Evolutionary conservation across 306 rosid species (phyloP).

Genomic region (Betula pendula): DNA sequence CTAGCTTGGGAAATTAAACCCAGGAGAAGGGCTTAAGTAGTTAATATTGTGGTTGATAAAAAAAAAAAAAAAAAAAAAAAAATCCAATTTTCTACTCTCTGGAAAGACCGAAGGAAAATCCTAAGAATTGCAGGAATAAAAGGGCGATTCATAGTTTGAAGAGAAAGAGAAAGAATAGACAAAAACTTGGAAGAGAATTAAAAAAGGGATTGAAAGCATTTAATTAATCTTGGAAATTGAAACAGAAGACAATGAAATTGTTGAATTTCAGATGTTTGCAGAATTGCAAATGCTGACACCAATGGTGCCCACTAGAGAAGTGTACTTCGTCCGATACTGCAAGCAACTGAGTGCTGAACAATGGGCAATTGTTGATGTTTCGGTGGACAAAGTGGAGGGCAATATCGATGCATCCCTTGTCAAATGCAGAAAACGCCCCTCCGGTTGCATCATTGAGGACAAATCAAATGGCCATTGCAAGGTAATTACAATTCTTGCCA

Average conservation of each 20-base stretch:
- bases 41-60: no score
- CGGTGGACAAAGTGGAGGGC: conserved; percentile 88
- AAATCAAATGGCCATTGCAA: conserved; percentile 95
- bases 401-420: conserved; percentile 77
- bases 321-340: conserved; percentile 79
- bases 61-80: no score
- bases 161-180: no score
- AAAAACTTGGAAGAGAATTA: no score
- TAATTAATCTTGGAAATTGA: not conserved
- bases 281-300: conserved; percentile 97
- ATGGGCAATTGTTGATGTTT: conserved; percentile 91
- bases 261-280: conserved; percentile 75
- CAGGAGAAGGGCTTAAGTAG: no score
- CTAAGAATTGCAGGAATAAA: no score
- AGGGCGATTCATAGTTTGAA: no score
- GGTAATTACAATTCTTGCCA: no score
- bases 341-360: conserved; percentile 76
- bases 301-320: conserved; percentile 88
- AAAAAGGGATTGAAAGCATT: not conserved
- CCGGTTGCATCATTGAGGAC: conserved; percentile 95
- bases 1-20: no score
- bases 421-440: conserved; percentile 90
- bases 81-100: not conserved
- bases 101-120: no score
- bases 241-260: not conserved